Evolutionary conservation across 2,329 filamentous ascomycete species (phyloP).

Genomic region (Cercospora sp.): DNA sequence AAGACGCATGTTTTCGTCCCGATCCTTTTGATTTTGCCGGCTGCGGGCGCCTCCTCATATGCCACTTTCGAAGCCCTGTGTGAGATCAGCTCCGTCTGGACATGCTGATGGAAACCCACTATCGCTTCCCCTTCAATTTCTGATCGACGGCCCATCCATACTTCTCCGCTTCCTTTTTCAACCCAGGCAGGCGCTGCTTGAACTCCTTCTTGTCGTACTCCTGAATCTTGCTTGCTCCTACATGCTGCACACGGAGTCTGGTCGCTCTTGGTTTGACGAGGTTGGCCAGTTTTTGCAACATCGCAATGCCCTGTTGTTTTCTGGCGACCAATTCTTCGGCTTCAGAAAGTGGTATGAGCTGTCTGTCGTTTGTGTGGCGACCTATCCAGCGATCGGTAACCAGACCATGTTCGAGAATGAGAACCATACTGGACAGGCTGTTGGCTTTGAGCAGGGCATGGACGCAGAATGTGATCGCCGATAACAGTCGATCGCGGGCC

Average conservation of each 20-base stretch:
- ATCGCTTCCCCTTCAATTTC: background rate
- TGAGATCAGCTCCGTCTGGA: background rate
- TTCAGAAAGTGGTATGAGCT: background rate
- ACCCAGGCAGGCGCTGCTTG: background rate
- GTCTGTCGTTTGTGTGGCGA: background rate
- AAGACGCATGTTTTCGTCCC: background rate
- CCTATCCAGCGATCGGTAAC: background rate
- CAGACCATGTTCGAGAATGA: background rate
- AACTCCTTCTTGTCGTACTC: background rate
- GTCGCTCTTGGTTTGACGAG: background rate
- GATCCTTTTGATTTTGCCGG: background rate
- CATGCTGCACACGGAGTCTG: background rate
- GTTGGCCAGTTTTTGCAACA: background rate
- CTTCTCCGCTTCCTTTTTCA: background rate
- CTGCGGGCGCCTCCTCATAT: background rate
- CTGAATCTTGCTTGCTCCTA: background rate
- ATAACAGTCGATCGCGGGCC: background rate
- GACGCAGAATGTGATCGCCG: background rate
- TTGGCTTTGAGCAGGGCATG: background rate
- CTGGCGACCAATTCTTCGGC: background rate
- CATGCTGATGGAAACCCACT: background rate
- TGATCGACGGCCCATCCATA: background rate
- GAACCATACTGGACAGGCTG: background rate
- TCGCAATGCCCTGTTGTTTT: background rate
- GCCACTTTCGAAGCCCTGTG: background rate